Evolutionary conservation across 1,284 basidiomycete genomes (phyloP).

Genomic region (Fomes fomentarius): DNA sequence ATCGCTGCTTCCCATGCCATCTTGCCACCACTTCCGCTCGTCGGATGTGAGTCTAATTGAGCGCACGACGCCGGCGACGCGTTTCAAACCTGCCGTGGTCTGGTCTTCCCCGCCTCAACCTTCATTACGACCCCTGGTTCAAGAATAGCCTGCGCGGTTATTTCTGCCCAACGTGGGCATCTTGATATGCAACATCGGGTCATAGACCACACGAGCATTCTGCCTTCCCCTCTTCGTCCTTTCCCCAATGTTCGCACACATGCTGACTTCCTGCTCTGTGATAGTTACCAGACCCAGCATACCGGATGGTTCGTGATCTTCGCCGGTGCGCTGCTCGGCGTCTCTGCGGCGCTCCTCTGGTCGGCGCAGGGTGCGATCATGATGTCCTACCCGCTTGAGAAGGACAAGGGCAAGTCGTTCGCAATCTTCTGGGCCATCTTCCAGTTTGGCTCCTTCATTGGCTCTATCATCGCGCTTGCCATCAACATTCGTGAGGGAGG

Average conservation of each 20-base stretch:
- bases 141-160: too few relatives aligned
- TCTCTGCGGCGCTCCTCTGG: slow-evolving; percentile 65
- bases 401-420: slow-evolving; percentile 53
- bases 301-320: slow-evolving; percentile 51
- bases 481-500: slow-evolving; percentile 40
- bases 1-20: too few relatives aligned
- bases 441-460: slow-evolving; percentile 55
- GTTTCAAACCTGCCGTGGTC: too few relatives aligned
- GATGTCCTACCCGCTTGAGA: slow-evolving; percentile 59
- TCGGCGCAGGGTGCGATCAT: slow-evolving; percentile 60
- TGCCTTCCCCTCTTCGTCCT: not conserved
- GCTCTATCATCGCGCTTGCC: slow-evolving; percentile 51
- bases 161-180: too few relatives aligned
- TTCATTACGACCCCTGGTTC: too few relatives aligned
- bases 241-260: not conserved
- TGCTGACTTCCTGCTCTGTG: not conserved
- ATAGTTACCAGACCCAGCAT: slow-evolving; percentile 39
- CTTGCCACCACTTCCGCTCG: too few relatives aligned
- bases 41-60: not conserved
- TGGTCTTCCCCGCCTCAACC: too few relatives aligned
- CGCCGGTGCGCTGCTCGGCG: slow-evolving; percentile 57
- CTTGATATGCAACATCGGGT: not conserved
- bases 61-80: not conserved
- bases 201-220: not conserved
- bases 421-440: slow-evolving; percentile 60